These are phyloP conservation scores for Sesbania bispinosa DNA, from an alignment of 306 rosid genomes.

Conservation along the genomic window DNA sequence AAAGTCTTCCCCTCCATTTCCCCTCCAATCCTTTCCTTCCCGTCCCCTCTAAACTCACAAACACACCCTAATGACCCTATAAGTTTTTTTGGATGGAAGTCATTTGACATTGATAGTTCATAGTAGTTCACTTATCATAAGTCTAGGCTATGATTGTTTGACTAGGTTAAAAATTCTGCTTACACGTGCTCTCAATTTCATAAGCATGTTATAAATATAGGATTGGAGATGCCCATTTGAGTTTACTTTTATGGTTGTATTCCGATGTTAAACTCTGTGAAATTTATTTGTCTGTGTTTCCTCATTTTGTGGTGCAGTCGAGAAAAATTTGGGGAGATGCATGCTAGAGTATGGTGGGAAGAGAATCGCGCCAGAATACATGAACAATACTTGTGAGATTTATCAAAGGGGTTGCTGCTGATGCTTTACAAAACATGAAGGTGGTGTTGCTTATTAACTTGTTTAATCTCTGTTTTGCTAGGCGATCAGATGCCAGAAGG, in stretches of 20 bases:
- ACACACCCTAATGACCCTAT: no score
- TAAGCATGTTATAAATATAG: not conserved
- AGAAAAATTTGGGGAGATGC: constrained; percentile 93
- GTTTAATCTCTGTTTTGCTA: constrained; percentile 40
- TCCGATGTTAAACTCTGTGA: constrained; percentile 23
- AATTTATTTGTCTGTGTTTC: constrained; percentile 15
- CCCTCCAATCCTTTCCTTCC: no score
- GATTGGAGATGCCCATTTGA: not conserved
- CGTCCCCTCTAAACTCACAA: no score
- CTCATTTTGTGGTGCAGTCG: constrained; percentile 60
- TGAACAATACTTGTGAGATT: constrained; percentile 73
- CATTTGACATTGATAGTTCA: not conserved
- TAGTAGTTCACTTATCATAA: not conserved
- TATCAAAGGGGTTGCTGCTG: constrained; percentile 22
- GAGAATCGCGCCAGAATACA: constrained; percentile 97
- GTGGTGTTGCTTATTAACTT: constrained; percentile 37
- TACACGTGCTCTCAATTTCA: not conserved
- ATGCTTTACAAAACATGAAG: constrained; percentile 33
- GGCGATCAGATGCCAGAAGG: constrained; percentile 27
- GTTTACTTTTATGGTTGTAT: not conserved
- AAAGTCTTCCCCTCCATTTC: no score
- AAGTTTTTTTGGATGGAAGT: not conserved
- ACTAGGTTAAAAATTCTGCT: not conserved
- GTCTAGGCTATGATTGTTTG: not conserved
- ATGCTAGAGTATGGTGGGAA: constrained; percentile 98